Conservation (phyloP, 768 basidiomycete species). For the Termitomyces sp. region DNA sequence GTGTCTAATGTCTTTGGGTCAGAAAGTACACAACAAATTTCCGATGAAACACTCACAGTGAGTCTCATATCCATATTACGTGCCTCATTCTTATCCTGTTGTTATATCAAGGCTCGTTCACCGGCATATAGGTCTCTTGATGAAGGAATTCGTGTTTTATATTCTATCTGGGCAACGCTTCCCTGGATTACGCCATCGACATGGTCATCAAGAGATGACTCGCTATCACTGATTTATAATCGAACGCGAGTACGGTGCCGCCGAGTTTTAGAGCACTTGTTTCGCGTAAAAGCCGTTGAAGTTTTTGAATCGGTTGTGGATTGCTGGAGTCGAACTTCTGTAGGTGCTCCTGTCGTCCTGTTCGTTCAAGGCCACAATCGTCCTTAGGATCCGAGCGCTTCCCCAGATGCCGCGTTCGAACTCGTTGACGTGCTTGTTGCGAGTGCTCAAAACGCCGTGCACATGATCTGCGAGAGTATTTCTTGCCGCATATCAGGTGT, state of each 20-base stretch:
- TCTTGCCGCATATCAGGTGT: slow-evolving; percentile 47
- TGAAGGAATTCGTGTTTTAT: slow-evolving; percentile 76
- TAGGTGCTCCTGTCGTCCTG: slow-evolving; percentile 23
- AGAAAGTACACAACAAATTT: slow-evolving; percentile 41
- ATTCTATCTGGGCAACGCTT: slow-evolving; percentile 65
- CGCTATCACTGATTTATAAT: slow-evolving; percentile 58
- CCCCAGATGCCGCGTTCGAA: slow-evolving; percentile 62
- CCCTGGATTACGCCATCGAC: slow-evolving; percentile 39
- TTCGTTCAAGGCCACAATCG: not conserved
- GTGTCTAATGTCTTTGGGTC: slow-evolving; percentile 89
- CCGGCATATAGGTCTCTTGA: slow-evolving; percentile 73
- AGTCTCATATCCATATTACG: slow-evolving; percentile 17
- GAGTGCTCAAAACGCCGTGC: slow-evolving; percentile 81
- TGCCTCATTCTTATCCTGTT: slow-evolving; percentile 1
- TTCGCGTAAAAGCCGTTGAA: slow-evolving; percentile 73
- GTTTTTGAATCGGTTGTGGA: slow-evolving; percentile 81
- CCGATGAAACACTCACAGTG: slow-evolving; percentile 57
- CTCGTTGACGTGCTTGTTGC: slow-evolving; percentile 78
- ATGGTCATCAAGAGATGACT: slow-evolving; percentile 59
- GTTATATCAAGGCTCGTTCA: slow-evolving; percentile 50
- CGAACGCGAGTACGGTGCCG: slow-evolving; percentile 67
- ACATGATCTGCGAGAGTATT: slow-evolving; percentile 86
- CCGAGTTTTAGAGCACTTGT: slow-evolving; percentile 79
- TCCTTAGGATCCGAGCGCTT: slow-evolving; percentile 28
- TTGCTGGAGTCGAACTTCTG: slow-evolving; percentile 67